Conservation (phyloP, 2,329 filamentous ascomycete genomes). For the Emergomyces orientalis region DNA sequence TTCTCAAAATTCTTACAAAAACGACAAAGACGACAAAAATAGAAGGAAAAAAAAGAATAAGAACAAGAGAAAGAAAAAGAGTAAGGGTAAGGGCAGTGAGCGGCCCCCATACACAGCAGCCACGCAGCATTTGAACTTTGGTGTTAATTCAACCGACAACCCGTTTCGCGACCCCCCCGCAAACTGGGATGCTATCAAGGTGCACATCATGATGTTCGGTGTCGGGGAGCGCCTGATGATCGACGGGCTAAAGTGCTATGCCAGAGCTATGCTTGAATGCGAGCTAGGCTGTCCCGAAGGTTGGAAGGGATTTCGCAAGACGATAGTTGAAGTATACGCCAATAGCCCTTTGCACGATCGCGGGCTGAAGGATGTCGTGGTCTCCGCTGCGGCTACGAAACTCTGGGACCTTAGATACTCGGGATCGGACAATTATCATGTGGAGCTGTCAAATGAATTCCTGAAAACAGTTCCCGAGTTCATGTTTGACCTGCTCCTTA, state of each 20-base stretch:
- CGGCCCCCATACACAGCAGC: not conserved
- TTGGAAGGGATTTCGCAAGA: not conserved
- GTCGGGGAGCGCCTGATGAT: not conserved
- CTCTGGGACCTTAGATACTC: not conserved
- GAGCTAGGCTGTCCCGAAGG: not conserved
- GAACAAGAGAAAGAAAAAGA: not conserved
- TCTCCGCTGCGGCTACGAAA: not conserved
- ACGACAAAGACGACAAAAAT: not conserved
- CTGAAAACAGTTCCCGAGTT: not conserved
- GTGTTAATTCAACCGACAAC: not conserved
- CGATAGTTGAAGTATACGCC: not conserved
- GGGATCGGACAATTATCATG: not conserved
- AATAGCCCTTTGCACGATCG: not conserved
- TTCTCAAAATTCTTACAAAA: not conserved
- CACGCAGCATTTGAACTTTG: not conserved
- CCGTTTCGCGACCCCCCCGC: not conserved
- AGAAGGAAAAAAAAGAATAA: not conserved
- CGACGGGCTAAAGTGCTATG: not conserved
- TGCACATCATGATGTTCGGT: not conserved
- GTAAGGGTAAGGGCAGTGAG: not conserved
- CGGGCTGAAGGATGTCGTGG: not conserved
- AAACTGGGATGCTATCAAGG: not conserved
- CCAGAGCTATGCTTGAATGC: not conserved
- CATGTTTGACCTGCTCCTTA: not conserved
- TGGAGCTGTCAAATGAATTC: not conserved